Evolutionary conservation across 257 asterid genomes (phyloP), one percentile per base, ranked within the genome.

Genomic region (Lantana camara): DNA sequence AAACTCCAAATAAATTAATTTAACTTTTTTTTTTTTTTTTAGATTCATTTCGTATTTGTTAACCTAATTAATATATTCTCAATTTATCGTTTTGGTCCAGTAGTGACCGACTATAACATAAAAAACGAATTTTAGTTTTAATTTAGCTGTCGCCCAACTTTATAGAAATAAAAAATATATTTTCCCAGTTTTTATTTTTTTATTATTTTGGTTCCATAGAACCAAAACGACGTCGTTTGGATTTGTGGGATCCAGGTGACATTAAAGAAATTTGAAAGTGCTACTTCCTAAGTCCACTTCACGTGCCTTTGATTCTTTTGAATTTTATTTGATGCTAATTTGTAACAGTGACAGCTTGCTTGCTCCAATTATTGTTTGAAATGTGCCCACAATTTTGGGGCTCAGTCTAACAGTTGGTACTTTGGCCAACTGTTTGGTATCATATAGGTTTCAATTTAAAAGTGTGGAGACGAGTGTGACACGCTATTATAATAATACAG

Each of bases 241-340:
- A 15, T 44, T 2, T 21, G 48, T 30, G 55, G 38, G 49, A 3
- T 17, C n/a, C 53, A 16, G 20, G 55, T 69, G 49, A 40, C 60
- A 52, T 42, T 9, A 60, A 13, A 49, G 11, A 23, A 11, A 17
- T 17, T 38, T 27, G 32, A 24, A 55, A 47, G 10, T 3, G 64
- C 45, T 15, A 9, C 9, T 16, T 45, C 52, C 1, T 27, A 5
- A 68, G 73, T 80, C 83, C 42, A 74, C 12, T 74, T 65, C 81
- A 74, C 81, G 81, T 72, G 81, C 57, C 52, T 50, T 64, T 65
- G 72, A 48, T 37, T 64, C 38, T 47, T 40, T 29, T 38, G 57
- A 64, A 68, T 41, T 16, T 47, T 16, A 42, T 60, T 41, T 38
- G 20, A 57, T 58, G 57, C n/a, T 16, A 41, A 29, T 64, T 41